These are phyloP conservation scores for Selaginella tamariscina DNA, from an alignment of 75 land plant genomes.

Conservation along the genomic window DNA sequence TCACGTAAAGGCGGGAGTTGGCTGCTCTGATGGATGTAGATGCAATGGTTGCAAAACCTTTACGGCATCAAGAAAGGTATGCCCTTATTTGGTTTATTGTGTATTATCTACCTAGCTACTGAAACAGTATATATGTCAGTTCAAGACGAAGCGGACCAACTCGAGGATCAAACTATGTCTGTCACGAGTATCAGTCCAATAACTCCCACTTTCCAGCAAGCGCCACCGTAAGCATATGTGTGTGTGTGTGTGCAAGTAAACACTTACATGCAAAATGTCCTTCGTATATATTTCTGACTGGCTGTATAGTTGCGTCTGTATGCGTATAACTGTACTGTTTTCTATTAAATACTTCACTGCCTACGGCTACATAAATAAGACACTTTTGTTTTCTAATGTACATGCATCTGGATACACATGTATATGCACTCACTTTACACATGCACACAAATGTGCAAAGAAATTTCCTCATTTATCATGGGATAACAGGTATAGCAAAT, in stretches of 20 bases:
- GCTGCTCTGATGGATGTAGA: conserved; percentile 10
- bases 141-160: conserved; percentile 2
- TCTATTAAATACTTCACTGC: no score
- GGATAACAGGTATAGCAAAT: no score
- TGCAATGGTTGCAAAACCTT: conserved; percentile 7
- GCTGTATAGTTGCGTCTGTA: no score
- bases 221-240: neutral
- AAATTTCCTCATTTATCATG: no score
- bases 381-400: no score
- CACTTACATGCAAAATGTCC: neutral
- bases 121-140: neutral
- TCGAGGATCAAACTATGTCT: neutral
- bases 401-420: no score
- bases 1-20: conserved; percentile 11
- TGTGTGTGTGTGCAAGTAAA: neutral
- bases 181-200: neutral
- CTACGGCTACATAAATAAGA: no score
- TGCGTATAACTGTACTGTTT: no score
- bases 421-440: no score
- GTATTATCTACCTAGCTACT: neutral
- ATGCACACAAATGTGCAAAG: no score
- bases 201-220: neutral
- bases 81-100: neutral
- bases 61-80: conserved; percentile 10
- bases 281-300: no score